Conservation (phyloP, 2,329 filamentous ascomycete species). For the Stachybotrys chartarum region DNA sequence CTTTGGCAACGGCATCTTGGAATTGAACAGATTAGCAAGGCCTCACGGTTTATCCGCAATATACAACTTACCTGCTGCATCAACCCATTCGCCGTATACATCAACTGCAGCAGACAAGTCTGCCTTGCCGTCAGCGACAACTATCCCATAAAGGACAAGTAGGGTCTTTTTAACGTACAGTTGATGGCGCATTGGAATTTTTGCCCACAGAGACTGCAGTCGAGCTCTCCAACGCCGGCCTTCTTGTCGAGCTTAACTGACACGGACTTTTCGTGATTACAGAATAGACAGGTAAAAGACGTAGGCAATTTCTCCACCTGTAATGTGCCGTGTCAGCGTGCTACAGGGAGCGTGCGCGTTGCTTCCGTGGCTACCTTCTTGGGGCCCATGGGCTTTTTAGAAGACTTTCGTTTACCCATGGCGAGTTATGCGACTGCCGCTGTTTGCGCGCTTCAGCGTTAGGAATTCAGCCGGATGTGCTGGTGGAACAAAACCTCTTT, state of each 20-base stretch:
- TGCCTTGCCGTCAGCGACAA: constrained; percentile 23
- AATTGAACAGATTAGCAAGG: constrained; percentile 7
- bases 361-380: constrained; percentile 59
- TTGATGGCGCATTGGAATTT: constrained; percentile 90
- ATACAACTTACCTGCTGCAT: constrained; percentile 56
- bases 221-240: constrained; percentile 72
- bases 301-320: constrained; percentile 68
- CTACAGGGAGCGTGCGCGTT: constrained; percentile 1
- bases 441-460: background rate
- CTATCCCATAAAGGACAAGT: background rate
- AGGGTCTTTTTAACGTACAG: constrained; percentile 47
- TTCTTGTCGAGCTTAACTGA: constrained; percentile 93
- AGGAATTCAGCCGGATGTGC: background rate
- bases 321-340: constrained; percentile 6
- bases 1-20: constrained; percentile 44
- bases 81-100: constrained; percentile 97
- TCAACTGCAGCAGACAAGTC: constrained; percentile 88
- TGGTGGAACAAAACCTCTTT: background rate
- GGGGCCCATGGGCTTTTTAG: constrained; percentile 70
- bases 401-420: constrained; percentile 94
- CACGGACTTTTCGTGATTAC: constrained; percentile 94
- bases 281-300: constrained; percentile 94
- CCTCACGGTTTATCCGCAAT: background rate
- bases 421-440: constrained; percentile 5
- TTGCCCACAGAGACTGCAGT: constrained; percentile 91